Base-by-base conservation (phyloP, 2,329 filamentous ascomycete species). In the Phaeoacremonium minimum region DNA sequence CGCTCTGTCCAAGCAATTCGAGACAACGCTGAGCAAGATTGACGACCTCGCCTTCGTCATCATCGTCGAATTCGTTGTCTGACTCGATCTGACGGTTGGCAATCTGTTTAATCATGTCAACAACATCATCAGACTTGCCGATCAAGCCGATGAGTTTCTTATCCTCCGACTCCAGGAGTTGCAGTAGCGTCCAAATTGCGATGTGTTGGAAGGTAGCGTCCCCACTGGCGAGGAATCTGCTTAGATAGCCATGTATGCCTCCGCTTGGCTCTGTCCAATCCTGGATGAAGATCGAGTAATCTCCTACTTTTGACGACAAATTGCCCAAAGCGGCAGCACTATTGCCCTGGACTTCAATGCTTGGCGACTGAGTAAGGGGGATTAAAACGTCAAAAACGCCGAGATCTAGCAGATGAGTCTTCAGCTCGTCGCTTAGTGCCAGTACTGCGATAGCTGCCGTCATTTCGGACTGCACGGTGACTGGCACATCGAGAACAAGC, bases 171-270 rank as follows among this genome's bases (percentile, higher is more conserved):
- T 98, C 93, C 34, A 98, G 82, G 5, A 98, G 76, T 57, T 98
- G 93, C 4, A 98, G 76, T 32, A 98, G 67, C 2, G 93, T 98
- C 93, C 93, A 98, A 45, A 97, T 95, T 34, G 93, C 93, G 55
- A 98, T 98, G 58, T 98, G 93, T 63, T 98, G 93, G 72, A 98
- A 98, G 0, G 93, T 98, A 1, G 93, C 83, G 56, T 98, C 93
- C 28, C 90, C 91, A 46, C 89, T 96, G 30, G 86, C 87, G 14
- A 98, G 74, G 71, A 98, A 98, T 37, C 91, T 83, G 51, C 83
- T 86, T 22, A 98, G 75, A 56, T 98, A 98, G 36, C 93, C 93
- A 56, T 96, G 90, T 43, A 98, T 95, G 31, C 93, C 93, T 31
- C 89, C 93, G 43, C 88, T 85, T 3, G 93, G 93, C 52, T 95